phyloP scores from a whole-genome alignment of 306 rosid genomes.

The Cercis canadensis region DNA sequence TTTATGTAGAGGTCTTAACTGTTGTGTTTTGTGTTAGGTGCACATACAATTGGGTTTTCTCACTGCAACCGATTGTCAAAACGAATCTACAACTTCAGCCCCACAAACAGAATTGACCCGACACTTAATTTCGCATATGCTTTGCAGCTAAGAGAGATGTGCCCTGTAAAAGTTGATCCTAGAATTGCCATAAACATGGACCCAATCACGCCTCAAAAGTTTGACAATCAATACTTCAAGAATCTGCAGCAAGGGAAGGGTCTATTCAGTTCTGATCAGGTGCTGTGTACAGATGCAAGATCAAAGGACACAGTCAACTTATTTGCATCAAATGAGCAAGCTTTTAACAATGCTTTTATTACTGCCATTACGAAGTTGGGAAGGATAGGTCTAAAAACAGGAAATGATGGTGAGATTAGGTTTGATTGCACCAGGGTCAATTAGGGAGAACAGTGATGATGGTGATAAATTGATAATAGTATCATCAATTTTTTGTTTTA shows the following conservation, averaged over 20 bases:
- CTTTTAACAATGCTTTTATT: conserved; percentile 64
- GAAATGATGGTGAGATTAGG: conserved; percentile 75
- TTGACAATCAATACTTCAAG: conserved; percentile 84
- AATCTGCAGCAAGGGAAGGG: conserved; percentile 83
- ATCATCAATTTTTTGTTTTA: neutral
- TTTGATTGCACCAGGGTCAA: conserved; percentile 58
- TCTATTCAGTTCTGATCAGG: conserved; percentile 78
- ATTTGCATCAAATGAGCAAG: conserved; percentile 63
- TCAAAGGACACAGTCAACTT: conserved; percentile 67
- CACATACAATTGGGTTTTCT: conserved; percentile 87
- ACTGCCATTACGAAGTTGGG: conserved; percentile 82
- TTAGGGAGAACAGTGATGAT: conserved; percentile 21
- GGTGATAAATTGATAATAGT: neutral
- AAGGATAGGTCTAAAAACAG: conserved; percentile 71
- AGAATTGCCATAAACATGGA: conserved; percentile 76
- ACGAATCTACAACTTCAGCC: conserved; percentile 67
- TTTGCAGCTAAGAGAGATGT: conserved; percentile 55
- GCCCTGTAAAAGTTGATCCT: conserved; percentile 70
- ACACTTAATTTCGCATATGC: conserved; percentile 64
- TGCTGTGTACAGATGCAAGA: conserved; percentile 64
- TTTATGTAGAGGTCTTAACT: neutral
- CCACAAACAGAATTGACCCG: conserved; percentile 67
- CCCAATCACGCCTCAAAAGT: conserved; percentile 60
- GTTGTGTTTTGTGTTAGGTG: conserved; percentile 53
- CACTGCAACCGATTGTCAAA: conserved; percentile 67